phyloP scores from a whole-genome alignment of 2,329 filamentous ascomycete species.

The Pseudogymnoascus sp. region DNA sequence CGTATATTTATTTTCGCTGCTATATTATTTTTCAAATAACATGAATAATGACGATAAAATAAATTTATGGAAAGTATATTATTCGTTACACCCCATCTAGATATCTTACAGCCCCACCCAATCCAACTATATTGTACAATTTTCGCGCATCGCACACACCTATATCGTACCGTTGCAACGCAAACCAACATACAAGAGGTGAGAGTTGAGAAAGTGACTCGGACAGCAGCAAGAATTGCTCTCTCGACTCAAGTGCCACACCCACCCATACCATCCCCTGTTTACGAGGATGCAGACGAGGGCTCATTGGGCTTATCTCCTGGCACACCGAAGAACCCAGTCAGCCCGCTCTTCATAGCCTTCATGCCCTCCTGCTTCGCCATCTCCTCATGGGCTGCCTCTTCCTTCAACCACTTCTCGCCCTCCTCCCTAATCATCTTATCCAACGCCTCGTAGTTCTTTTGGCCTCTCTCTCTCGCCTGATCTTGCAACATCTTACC shows the following conservation, averaged over 20 bases:
- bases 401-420: conserved; percentile 92
- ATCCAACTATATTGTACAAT: conserved; percentile 6
- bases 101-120: background rate
- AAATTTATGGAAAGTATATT: conserved; percentile 6
- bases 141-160: background rate
- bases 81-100: conserved; percentile 5
- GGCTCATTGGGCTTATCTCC: conserved; percentile 7
- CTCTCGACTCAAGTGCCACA: conserved; percentile 4
- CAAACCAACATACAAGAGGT: background rate
- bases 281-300: background rate
- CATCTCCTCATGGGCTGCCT: conserved; percentile 81
- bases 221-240: background rate
- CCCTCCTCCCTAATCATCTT: conserved; percentile 88
- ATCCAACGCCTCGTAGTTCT: conserved; percentile 82
- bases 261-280: conserved; percentile 1
- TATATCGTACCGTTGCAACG: background rate
- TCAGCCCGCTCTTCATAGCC: conserved; percentile 77
- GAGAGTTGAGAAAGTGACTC: background rate
- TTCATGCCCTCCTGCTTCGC: conserved; percentile 84
- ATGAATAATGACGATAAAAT: background rate
- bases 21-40: background rate
- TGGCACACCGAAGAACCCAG: conserved; percentile 42
- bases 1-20: background rate
- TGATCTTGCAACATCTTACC: conserved; percentile 97
- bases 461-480: conserved; percentile 82